These are phyloP conservation scores for Phyllosticta paracitricarpa DNA, from an alignment of 2,329 filamentous ascomycete species.

Conservation along the genomic window DNA sequence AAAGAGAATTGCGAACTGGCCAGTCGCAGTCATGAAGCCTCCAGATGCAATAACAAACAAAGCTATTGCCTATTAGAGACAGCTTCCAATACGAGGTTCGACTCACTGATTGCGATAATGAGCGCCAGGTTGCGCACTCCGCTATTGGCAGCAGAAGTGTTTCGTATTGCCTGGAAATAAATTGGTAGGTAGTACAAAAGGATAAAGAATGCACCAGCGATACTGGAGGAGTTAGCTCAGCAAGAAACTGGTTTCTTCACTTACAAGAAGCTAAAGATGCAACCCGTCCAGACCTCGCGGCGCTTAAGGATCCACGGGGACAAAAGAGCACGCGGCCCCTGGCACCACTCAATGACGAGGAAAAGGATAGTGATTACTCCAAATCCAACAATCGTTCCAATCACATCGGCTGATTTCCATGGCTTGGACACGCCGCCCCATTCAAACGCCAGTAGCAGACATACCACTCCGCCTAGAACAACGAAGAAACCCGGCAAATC, in stretches of 20 bases:
- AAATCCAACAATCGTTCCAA: background rate
- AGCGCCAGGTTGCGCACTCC: slow-evolving; percentile 25
- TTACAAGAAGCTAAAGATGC: slow-evolving; percentile 15
- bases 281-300: background rate
- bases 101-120: slow-evolving; percentile 21
- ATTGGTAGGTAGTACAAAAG: slow-evolving; percentile 30
- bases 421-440: slow-evolving; percentile 22
- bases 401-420: background rate
- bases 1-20: slow-evolving; percentile 36
- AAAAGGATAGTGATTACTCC: slow-evolving; percentile 4
- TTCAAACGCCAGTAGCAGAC: slow-evolving; percentile 24
- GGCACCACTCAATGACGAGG: slow-evolving; percentile 16
- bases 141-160: slow-evolving; percentile 28
- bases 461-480: slow-evolving; percentile 24
- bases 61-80: slow-evolving; percentile 2
- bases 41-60: slow-evolving; percentile 21
- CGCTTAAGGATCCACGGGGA: background rate
- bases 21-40: slow-evolving; percentile 21
- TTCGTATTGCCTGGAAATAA: slow-evolving; percentile 36
- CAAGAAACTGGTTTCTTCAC: background rate
- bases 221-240: background rate
- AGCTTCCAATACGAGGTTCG: background rate
- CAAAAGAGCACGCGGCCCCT: background rate
- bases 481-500: slow-evolving; percentile 22
- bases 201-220: slow-evolving; percentile 4